phyloP scores from a whole-genome alignment of 2,329 filamentous ascomycete species.

The Fusarium brachygibbosum region DNA sequence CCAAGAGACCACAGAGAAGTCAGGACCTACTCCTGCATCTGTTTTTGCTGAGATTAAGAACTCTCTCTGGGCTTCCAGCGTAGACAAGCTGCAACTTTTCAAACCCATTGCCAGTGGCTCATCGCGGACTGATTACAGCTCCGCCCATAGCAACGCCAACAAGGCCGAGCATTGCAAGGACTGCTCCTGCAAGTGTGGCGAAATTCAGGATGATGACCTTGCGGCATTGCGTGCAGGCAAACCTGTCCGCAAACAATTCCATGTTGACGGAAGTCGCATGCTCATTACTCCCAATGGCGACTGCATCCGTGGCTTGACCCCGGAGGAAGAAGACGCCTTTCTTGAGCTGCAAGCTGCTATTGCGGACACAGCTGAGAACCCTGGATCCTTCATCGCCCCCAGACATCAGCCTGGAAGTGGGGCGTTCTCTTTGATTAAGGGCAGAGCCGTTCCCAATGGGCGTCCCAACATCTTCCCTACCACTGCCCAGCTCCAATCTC shows the following conservation, averaged over 20 bases:
- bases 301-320: constrained; percentile 78
- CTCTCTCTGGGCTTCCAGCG: constrained; percentile 51
- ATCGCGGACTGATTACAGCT: constrained; percentile 48
- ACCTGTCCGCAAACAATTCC: constrained; percentile 69
- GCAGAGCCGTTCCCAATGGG: constrained; percentile 74
- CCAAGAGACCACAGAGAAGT: constrained; percentile 48
- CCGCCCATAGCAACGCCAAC: constrained; percentile 35
- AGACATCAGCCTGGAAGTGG: constrained; percentile 67
- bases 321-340: constrained; percentile 78
- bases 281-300: constrained; percentile 83
- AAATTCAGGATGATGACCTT: constrained; percentile 65
- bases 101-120: constrained; percentile 53
- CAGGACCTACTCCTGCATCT: constrained; percentile 51
- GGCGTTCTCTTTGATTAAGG: constrained; percentile 74
- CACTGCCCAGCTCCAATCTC: constrained; percentile 60
- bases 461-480: constrained; percentile 72
- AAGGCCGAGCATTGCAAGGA: constrained; percentile 55
- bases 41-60: constrained; percentile 56
- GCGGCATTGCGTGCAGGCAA: constrained; percentile 67
- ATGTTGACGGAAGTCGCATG: constrained; percentile 73
- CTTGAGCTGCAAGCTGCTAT: constrained; percentile 75
- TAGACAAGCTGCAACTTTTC: constrained; percentile 56
- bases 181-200: constrained; percentile 56
- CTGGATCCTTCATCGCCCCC: constrained; percentile 68
- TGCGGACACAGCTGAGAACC: constrained; percentile 63